These are phyloP conservation scores for Talaromyces funiculosus DNA, from an alignment of 2,329 filamentous ascomycete species.

Conservation along the genomic window DNA sequence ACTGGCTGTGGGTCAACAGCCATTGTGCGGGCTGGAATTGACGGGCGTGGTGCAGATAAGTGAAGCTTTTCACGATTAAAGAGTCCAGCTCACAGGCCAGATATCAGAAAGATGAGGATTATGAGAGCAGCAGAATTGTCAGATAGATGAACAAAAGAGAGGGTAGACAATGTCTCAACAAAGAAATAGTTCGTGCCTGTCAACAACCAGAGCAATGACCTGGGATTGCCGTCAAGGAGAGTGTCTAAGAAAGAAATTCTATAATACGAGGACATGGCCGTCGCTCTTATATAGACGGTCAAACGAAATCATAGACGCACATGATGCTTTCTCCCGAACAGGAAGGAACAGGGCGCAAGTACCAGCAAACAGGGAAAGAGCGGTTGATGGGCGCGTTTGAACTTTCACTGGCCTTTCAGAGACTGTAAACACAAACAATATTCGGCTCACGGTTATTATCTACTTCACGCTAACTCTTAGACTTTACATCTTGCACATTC, in stretches of 20 bases:
- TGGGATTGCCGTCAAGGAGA: background rate
- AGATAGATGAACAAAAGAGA: background rate
- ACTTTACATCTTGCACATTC: background rate
- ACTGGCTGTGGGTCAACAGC: background rate
- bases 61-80: background rate
- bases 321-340: background rate
- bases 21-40: background rate
- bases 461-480: background rate
- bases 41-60: background rate
- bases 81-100: no score
- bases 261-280: no score
- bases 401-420: no score
- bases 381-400: background rate
- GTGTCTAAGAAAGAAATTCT: no score
- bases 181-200: background rate
- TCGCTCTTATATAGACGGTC: background rate
- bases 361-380: background rate
- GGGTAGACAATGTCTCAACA: background rate
- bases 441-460: background rate
- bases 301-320: background rate
- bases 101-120: background rate
- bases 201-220: background rate
- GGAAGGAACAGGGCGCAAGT: background rate
- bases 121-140: background rate
- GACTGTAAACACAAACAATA: background rate